Percentiles rank a stretch among this genome's conserved stretches.
These are phyloP conservation scores for Dentipellis sp. DNA, from an alignment of 768 basidiomycete species.

Conservation along the genomic window DNA sequence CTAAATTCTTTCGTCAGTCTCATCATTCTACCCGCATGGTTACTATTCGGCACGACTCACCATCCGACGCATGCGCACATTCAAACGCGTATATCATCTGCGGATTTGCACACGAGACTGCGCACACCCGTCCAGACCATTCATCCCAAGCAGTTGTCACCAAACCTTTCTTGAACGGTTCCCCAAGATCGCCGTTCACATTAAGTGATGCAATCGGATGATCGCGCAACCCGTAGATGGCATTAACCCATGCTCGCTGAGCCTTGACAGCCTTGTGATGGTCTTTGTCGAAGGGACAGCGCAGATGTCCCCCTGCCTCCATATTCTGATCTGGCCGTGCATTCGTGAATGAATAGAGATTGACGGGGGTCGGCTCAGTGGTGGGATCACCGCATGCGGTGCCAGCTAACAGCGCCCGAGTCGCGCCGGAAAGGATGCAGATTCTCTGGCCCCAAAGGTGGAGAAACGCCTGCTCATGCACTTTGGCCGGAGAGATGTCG, in stretches of 20 bases:
- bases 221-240: slow-evolving; percentile 2
- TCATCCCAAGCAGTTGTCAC: slow-evolving; percentile 12
- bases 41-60: slow-evolving; percentile 2
- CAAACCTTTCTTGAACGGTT: slow-evolving; percentile 6
- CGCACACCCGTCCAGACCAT: slow-evolving; percentile 10
- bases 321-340: neutral
- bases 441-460: neutral
- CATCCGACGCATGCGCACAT: slow-evolving; percentile 10
- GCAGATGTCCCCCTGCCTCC: neutral
- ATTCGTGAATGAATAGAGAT: slow-evolving; percentile 11
- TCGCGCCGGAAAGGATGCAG: slow-evolving; percentile 9
- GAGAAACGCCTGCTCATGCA: too few relatives aligned
- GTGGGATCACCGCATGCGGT: slow-evolving; percentile 7
- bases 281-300: slow-evolving; percentile 10
- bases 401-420: slow-evolving; percentile 5
- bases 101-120: slow-evolving; percentile 6
- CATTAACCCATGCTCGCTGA: slow-evolving; percentile 12
- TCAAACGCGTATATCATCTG: slow-evolving; percentile 9
- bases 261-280: slow-evolving; percentile 9
- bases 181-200: slow-evolving; percentile 6
- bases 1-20: neutral
- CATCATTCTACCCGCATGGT: neutral
- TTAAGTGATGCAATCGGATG: slow-evolving; percentile 5
- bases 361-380: neutral
- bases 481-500: too few relatives aligned